These are phyloP conservation scores for Malassezia brasiliensis DNA, from an alignment of 1,284 basidiomycete genomes.

Conservation along the genomic window DNA sequence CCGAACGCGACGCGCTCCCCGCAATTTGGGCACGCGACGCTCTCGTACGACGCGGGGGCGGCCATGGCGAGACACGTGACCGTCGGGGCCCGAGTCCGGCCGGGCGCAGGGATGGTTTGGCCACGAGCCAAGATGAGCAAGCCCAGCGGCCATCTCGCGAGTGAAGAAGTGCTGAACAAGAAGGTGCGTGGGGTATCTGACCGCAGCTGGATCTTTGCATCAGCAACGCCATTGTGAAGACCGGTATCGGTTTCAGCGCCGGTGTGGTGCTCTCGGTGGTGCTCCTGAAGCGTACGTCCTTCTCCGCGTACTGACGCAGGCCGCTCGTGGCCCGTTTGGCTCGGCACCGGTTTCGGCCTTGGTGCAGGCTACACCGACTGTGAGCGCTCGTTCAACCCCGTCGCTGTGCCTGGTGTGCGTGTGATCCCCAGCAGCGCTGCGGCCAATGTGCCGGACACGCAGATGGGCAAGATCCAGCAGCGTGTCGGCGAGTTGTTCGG, in stretches of 20 bases:
- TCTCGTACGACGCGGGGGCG: conserved; percentile 17
- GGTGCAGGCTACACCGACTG: conserved; percentile 82
- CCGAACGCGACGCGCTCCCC: conserved; percentile 21
- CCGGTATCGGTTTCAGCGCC: conserved; percentile 84
- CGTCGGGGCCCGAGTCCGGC: neutral
- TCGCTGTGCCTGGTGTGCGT: conserved; percentile 78
- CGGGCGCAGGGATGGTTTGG: neutral
- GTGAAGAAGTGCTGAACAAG: conserved; percentile 17
- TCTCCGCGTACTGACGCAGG: conserved; percentile 53
- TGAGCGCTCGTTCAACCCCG: conserved; percentile 89
- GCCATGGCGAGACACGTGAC: conserved; percentile 5
- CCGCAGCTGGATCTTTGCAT: conserved; percentile 42
- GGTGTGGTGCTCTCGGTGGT: conserved; percentile 90
- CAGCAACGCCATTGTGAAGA: conserved; percentile 54
- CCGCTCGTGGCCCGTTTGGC: conserved; percentile 88
- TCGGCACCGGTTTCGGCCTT: conserved; percentile 79
- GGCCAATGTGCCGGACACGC: conserved; percentile 23
- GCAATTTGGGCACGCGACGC: conserved; percentile 35
- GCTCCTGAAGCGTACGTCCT: conserved; percentile 77
- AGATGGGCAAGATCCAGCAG: conserved; percentile 37
- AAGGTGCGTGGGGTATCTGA: conserved; percentile 1
- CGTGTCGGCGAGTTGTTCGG: conserved; percentile 40
- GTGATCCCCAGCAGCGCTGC: conserved; percentile 54
- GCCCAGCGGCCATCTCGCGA: conserved; percentile 12
- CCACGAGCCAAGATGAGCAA: conserved; percentile 9